Base-by-base conservation (phyloP, 352 stramenopile species). In the Pythium sp. region DNA sequence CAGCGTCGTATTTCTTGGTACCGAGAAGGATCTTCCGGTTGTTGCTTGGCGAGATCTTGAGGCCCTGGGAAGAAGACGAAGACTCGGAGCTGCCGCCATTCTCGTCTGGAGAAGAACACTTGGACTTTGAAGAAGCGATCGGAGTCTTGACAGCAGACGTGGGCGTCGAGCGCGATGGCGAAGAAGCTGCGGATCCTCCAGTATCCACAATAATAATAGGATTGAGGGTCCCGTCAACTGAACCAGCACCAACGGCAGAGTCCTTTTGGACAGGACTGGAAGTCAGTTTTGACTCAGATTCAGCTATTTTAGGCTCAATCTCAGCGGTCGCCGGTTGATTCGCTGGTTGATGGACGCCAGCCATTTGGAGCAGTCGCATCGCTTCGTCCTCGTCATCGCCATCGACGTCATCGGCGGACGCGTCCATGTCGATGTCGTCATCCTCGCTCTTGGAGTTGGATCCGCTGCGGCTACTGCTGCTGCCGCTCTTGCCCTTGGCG, bases 11-110 rank as follows among this genome's bases (percentile, higher is more conserved):
- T 0, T 51, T 26, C 62, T 86, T 87, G 11, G 58, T 20, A 1
- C 75, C n/a, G n/a, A 71, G 34, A 49, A 82, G 55, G 15, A 87
- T 46, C 59, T 89, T 89, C 53, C 73, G 76, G 54, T 87, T 77
- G 54, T 87, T 77, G 62, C 58, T 80, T 15, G 81, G 83, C 24
- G 79, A 91, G 70, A 88, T 87, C 26, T 69, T 65, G 12, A 70
- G 43, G 55, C 64, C 59, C 36, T 34, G 30, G 58, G 68, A 20
- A 47, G 54, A 20, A 12, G 55, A 34, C 18, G 55, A 34, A 12
- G 36, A 15, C 20, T 60, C 55, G 28, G 55, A 36, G 53, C 26
- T 58, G 12, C 12, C 12, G 14, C 24, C 26, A 18, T 30, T 60
- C 18, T 59, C 62, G 26, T 58, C 47, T 15, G 24, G 28, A 11